Base-by-base conservation (phyloP, 768 basidiomycete species). In the Boletus pseudopeckii region DNA sequence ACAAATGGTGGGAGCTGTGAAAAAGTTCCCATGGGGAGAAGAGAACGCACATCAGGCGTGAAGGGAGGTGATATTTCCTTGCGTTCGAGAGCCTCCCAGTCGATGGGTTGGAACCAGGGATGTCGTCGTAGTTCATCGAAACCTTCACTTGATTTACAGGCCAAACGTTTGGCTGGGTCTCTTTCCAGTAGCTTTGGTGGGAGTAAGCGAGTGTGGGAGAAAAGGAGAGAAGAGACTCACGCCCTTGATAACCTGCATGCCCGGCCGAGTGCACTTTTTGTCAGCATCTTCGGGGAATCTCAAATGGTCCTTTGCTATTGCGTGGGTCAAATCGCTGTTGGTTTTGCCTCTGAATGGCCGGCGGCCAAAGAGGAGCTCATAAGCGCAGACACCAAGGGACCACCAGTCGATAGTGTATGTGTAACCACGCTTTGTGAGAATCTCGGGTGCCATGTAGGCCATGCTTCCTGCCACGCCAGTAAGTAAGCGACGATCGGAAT, bases 361-460 rank as follows among this genome's bases (percentile, higher is more conserved):
- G 50, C 90, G 84, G 28, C 93, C 93, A 63, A 96, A 96, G 24
- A 95, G 80, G 22, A 98, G 81, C 64, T 98, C 94, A 67, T 90
- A 96, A 45, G 89, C 86, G 70, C 92, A 90, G 50, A 98, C 90
- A 17, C 94, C 94, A 0, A 98, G 81, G 18, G 92, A 95, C 94
- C 94, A 98, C 90, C 92, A 97, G 70, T 98, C 94, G 61, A 97
- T 92, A 33, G 86, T 85, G 64, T 86, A 92, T 4, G 92, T 92
- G 72, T 99, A 99, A 15, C 96, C 96, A 56, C 90, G 85, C 71
- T 97, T 97, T 42, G 84, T 77, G 39, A 99, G 76, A 43, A 99
- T 96, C 68, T 89, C 86, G 3, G 87, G 88, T 39, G 88, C 95
- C 96, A 99, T 99, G 70, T 99, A 99, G 3, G 96, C 96, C 95